Evolutionary conservation across 352 stramenopile genomes (phyloP), one percentile per base, ranked within the genome.

Genomic region (Globisporangium megalacanthum): DNA sequence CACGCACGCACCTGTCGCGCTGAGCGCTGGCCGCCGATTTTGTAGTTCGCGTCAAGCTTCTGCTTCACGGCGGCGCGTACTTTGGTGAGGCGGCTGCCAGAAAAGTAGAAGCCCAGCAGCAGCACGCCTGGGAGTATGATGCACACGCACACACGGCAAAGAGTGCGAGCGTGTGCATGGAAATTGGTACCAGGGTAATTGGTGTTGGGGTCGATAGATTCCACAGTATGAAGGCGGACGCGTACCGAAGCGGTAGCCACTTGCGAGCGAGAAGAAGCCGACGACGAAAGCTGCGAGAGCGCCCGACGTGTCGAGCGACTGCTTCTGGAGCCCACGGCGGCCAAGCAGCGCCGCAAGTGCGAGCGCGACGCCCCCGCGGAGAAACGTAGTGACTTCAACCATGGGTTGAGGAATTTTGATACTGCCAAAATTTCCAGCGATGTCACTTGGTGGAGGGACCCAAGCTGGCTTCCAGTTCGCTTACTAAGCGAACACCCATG

Each of bases 21-120:
- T 1, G 70, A 80, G 5, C 86, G 83, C 63, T 95, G 80, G n/a
- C 86, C 88, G 33, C 83, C 85, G 39, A 78, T 58, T 55, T 89
- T 89, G 69, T 87, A 87, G 62, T 86, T 89, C 20, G 66, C 79
- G 39, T 94, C 83, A 11, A 92, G 42, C 55, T 75, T 63, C 31
- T 73, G 60, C 65, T 91, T 94, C 49, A 73, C 58, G 22, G 60
- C 67, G 17, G 79, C 75, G 10, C 72, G 64, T 44, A 93, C 64
- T 17, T 88, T 91, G 29, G 88, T 96, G 46, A 97, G 75, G 57
- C 88, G 94, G 61, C 83, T 92, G 47, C 83, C 76, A 9, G 85
- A 88, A 52, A 89, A 82, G 69, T 96, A 96, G 58, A 97, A 96
- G 33, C 71, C 76, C 33, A 96, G 69, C 15, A 96, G 69, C 53